Conservation (phyloP, 495 filamentous ascomycete species). For the Lichina pygmaea region DNA sequence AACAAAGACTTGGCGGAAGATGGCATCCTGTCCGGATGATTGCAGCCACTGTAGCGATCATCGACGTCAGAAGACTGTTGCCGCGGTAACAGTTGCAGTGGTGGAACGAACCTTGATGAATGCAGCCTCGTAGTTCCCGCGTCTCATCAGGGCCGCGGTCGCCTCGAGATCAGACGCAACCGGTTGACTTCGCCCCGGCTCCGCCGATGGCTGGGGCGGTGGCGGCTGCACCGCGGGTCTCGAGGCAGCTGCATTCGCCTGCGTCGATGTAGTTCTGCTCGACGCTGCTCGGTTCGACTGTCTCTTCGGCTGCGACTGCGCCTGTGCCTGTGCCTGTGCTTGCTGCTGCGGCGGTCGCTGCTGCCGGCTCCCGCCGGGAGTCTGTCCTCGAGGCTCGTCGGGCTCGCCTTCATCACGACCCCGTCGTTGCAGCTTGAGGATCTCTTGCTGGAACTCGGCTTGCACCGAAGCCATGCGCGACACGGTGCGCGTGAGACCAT, state of each 20-base stretch:
- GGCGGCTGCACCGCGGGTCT: too few relatives aligned
- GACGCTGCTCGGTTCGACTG: slow-evolving; percentile 10
- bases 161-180: slow-evolving; percentile 21
- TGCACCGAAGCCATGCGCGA: slow-evolving; percentile 40
- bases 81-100: not conserved
- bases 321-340: not conserved
- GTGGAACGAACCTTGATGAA: slow-evolving; percentile 17
- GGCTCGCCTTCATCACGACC: not conserved
- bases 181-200: too few relatives aligned
- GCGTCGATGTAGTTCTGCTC: slow-evolving; percentile 12
- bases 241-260: slow-evolving; percentile 12
- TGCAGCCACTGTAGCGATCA: slow-evolving; percentile 48
- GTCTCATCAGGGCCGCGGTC: slow-evolving; percentile 35
- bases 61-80: not conserved
- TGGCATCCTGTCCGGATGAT: slow-evolving; percentile 36
- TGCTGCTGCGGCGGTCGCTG: not conserved
- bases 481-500: slow-evolving; percentile 42
- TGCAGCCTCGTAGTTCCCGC: slow-evolving; percentile 39
- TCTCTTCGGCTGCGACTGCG: slow-evolving; percentile 14
- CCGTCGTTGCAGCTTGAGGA: slow-evolving; percentile 16
- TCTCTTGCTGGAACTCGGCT: slow-evolving; percentile 30
- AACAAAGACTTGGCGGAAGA: slow-evolving; percentile 63
- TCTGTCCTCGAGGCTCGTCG: not conserved
- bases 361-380: not conserved
- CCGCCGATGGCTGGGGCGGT: too few relatives aligned